Conservation (phyloP, 148 eudicot species). For the Rhododendron vialii region DNA sequence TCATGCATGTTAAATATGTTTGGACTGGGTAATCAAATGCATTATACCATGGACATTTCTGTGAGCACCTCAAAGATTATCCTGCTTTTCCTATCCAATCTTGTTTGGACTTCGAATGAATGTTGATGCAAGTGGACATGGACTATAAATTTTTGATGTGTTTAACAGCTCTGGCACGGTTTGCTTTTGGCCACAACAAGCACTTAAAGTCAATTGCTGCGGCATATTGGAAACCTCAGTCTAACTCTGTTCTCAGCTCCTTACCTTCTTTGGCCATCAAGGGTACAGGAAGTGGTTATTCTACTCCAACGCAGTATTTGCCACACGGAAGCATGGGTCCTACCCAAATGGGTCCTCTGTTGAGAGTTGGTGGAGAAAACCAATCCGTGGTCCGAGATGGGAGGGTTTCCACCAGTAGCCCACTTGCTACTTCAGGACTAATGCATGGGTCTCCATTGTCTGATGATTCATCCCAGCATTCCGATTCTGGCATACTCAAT, state of each 20-base stretch:
- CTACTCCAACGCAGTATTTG: slow-evolving; percentile 53
- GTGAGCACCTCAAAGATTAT: background rate
- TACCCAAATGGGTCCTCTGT: slow-evolving; percentile 65
- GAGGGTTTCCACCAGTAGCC: slow-evolving; percentile 80
- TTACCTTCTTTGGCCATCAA: slow-evolving; percentile 55
- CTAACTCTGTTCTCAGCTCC: slow-evolving; percentile 59
- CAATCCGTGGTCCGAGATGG: slow-evolving; percentile 61
- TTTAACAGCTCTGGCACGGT: slow-evolving; percentile 82
- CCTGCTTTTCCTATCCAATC: background rate
- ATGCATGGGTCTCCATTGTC: slow-evolving; percentile 95
- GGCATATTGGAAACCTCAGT: slow-evolving; percentile 70
- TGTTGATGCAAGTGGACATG: background rate
- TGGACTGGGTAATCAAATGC: background rate
- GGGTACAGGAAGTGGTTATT: slow-evolving; percentile 63
- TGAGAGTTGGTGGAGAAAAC: slow-evolving; percentile 63
- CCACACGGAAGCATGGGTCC: slow-evolving; percentile 56
- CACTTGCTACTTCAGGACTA: slow-evolving; percentile 67
- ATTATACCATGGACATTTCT: background rate
- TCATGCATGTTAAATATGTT: background rate
- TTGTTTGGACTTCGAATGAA: background rate
- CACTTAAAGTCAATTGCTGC: slow-evolving; percentile 90
- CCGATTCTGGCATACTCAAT: slow-evolving; percentile 70
- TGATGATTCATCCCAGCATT: slow-evolving; percentile 90
- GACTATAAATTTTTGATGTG: background rate
- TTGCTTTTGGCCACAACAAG: slow-evolving; percentile 87